Base-by-base conservation (phyloP, 768 basidiomycete species). In the Mycena epipterygia region DNA sequence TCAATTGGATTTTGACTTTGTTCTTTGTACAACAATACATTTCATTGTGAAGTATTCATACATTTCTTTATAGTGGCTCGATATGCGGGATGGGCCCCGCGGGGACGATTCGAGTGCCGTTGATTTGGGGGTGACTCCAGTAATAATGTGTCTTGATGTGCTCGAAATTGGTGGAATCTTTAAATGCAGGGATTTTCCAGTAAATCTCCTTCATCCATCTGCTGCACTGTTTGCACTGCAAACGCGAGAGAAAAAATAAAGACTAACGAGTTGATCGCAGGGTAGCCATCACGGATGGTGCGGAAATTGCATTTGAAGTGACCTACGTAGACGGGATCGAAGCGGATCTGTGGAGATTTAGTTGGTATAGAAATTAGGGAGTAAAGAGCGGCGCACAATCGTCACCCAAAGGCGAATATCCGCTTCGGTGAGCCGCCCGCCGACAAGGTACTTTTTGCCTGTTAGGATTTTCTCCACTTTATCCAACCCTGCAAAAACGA, bases 251-350 rank as follows among this genome's bases (percentile, higher is more conserved):
- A 25, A 44, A 42, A 65, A 72, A 52, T 76, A 48, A n/a, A 64
- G 25, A 81, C 86, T 51, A 63, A 88, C 90, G 78, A 78, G 82
- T 98, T 88, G 56, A 98, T 88, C 55, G 90, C 87, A 23, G 97
- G 96, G 80, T 96, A 99, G 8, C 93, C 93, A 76, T 90, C 84
- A 27, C 97, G 94, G 77, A 98, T 94, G 48, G 88, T 90, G 33
- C 92, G 90, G 72, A 95, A 79, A 84, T 97, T 96, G 83, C 95
- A 97, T 75, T 98, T 98, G 88, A 99, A 99, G 79, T 96, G 95
- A 0, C 92, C 90, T 53, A 93, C 88, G 80, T 99, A 98, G 19
- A 93, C 97, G 1, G 92, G 91, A 75, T 97, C 96, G 81, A 96
- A 97, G 39, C 95, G 94, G 70, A 95, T 83, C 93, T 95, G 42